These are phyloP conservation scores for Camellia sinensis DNA, from an alignment of 148 eudicot species.

Conservation along the genomic window DNA sequence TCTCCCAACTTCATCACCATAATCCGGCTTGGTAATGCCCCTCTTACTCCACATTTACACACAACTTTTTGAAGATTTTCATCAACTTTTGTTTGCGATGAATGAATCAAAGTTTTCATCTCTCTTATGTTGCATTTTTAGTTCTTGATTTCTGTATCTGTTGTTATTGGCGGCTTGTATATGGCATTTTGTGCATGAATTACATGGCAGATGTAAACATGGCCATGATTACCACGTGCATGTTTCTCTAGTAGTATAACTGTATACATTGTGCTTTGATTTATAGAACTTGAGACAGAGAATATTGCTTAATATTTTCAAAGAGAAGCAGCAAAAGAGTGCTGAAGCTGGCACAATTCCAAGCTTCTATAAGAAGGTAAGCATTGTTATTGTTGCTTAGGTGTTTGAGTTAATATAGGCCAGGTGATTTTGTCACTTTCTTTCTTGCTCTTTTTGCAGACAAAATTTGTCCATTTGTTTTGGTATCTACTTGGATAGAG, in stretches of 20 bases:
- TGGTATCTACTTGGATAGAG: not conserved
- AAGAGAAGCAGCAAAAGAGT: conserved; percentile 96
- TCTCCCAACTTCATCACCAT: too few relatives aligned
- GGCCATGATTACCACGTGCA: not conserved
- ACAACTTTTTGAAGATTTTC: too few relatives aligned
- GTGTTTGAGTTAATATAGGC: not conserved
- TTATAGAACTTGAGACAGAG: conserved; percentile 91
- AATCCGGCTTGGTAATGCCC: too few relatives aligned
- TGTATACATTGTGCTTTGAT: conserved; percentile 6
- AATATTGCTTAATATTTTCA: conserved; percentile 92
- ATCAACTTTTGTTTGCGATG: too few relatives aligned
- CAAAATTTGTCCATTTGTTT: too few relatives aligned
- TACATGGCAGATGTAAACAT: not conserved
- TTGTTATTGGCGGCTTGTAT: not conserved
- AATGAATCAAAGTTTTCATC: too few relatives aligned
- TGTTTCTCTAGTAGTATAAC: not conserved
- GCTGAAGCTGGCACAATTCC: conserved; percentile 90
- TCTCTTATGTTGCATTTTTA: too few relatives aligned
- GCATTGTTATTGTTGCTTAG: not conserved
- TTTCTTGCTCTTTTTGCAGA: not conserved
- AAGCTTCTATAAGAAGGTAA: conserved; percentile 90
- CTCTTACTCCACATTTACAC: too few relatives aligned
- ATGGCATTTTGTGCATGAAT: not conserved
- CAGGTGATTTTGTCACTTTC: not conserved
- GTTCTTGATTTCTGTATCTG: too few relatives aligned